phyloP scores from a whole-genome alignment of 2,329 filamentous ascomycete species.

The Elsinoe perseae region DNA sequence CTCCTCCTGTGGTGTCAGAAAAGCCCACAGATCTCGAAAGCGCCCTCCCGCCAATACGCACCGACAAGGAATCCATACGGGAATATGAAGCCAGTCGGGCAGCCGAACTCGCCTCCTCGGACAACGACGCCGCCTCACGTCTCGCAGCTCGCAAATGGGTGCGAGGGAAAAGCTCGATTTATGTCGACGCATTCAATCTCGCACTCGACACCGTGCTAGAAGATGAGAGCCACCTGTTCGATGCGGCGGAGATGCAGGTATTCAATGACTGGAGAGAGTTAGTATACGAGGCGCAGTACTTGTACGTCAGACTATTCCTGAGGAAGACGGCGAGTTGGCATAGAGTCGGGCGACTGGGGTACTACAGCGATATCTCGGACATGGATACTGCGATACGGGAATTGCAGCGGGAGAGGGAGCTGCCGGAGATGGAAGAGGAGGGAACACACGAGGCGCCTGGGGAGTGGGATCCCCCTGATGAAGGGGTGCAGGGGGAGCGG shows the following conservation, averaged over 20 bases:
- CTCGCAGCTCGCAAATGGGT: constrained; percentile 58
- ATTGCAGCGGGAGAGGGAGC: constrained; percentile 51
- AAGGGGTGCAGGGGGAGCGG: constrained; percentile 42
- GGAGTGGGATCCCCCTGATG: constrained; percentile 42
- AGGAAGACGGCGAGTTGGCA: constrained; percentile 91
- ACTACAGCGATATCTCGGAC: constrained; percentile 75
- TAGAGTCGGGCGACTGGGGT: constrained; percentile 66
- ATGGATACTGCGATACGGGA: constrained; percentile 56
- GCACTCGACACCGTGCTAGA: constrained; percentile 82
- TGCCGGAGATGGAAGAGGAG: constrained; percentile 44
- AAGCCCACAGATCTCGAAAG: constrained; percentile 61
- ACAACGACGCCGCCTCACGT: constrained; percentile 36
- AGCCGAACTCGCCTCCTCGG: constrained; percentile 39
- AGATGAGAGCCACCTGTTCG: constrained; percentile 82
- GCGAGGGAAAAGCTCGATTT: constrained; percentile 77
- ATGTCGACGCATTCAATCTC: constrained; percentile 94
- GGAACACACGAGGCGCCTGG: constrained; percentile 38
- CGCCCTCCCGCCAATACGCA: constrained; percentile 59
- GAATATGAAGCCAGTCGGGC: constrained; percentile 67
- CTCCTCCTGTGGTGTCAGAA: constrained; percentile 20
- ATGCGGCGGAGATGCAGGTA: constrained; percentile 65
- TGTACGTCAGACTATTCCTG: constrained; percentile 90
- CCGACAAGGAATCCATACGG: constrained; percentile 64
- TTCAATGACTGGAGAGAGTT: constrained; percentile 69
- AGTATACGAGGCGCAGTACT: constrained; percentile 78